Evolutionary conservation across 2,329 filamentous ascomycete species (phyloP), one percentile per base, ranked within the genome.

Genomic region (Chalaropsis thielavioides): DNA sequence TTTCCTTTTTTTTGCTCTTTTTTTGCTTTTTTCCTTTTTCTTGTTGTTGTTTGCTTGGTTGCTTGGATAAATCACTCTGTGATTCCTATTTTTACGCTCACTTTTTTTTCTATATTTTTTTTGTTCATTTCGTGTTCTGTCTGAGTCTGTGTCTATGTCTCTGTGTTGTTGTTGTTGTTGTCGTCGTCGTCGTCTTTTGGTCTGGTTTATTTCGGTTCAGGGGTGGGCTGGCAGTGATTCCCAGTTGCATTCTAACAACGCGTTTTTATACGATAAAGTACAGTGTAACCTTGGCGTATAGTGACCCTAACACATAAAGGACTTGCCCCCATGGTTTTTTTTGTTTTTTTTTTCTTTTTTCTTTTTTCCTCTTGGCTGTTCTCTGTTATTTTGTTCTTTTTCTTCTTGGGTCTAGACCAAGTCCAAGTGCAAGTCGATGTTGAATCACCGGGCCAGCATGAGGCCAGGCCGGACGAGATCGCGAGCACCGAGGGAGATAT

Each of bases 401-500:
- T 11, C 15, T 44, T 11, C 13, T n/a, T n/a, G n/a, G n/a, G n/a
- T n/a, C n/a, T n/a, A n/a, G n/a, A n/a, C n/a, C n/a, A n/a, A n/a
- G n/a, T n/a, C n/a, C n/a, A n/a, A n/a, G n/a, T n/a, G n/a, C n/a
- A n/a, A n/a, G n/a, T n/a, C n/a, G n/a, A n/a, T n/a, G 41, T 44
- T 11, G 17, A 4, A 4, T n/a, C 15, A 4, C 4, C 11, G 0
- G 51, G 17, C 27, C 51, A 56, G 27, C 3, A 56, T 56, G 51
- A 56, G 51, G 51, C 51, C 51, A 31, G 51, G 24, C 51, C 7
- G 22, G 41, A 27, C 40, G 31, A 13, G 43, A 62, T 62, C 60
- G 60, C 60, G 60, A 27, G 60, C 31, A 31, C 22, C 41, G 60
- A 62, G 60, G 1, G 60, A 62, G 24, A 62, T 62, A 62, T 46